These are phyloP conservation scores for Diaporthe sp. DNA, from an alignment of 2,329 filamentous ascomycete genomes.

Conservation along the genomic window DNA sequence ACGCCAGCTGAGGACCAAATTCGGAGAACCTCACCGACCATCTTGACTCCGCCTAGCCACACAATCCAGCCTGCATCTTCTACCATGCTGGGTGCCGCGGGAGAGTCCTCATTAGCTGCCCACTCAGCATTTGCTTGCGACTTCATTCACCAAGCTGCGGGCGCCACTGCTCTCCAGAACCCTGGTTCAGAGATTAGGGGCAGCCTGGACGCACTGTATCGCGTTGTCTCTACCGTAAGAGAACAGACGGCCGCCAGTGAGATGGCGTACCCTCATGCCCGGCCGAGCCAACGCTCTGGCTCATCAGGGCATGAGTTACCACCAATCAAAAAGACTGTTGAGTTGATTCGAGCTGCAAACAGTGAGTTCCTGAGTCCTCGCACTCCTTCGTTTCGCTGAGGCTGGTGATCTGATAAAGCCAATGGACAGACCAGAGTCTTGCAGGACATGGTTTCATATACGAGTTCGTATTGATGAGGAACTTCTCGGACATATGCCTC, in stretches of 20 bases:
- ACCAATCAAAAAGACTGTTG: neutral
- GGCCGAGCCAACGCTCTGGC: neutral
- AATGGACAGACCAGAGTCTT: neutral
- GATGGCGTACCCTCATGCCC: neutral
- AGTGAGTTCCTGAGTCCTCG: neutral
- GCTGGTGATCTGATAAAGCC: neutral
- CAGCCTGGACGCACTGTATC: neutral
- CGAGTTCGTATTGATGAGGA: neutral
- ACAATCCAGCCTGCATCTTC: neutral
- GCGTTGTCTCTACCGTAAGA: neutral
- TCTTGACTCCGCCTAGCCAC: neutral
- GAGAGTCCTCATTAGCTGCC: neutral
- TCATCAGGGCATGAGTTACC: neutral
- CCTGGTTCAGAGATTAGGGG: neutral
- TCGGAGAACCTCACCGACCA: neutral
- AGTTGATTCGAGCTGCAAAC: neutral
- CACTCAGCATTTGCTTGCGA: neutral
- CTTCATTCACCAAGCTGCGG: neutral
- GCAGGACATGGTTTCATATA: neutral
- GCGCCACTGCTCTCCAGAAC: neutral
- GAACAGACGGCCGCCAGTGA: neutral
- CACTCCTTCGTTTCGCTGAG: neutral
- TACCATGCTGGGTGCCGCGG: neutral
- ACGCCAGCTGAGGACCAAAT: neutral
- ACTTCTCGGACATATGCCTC: neutral